A percentile compares a stretch with the other conserved stretches of the same genome.
These are phyloP conservation scores for Cetraspora pellucida DNA, from an alignment of 192 early-diverging fungal species.

Conservation along the genomic window DNA sequence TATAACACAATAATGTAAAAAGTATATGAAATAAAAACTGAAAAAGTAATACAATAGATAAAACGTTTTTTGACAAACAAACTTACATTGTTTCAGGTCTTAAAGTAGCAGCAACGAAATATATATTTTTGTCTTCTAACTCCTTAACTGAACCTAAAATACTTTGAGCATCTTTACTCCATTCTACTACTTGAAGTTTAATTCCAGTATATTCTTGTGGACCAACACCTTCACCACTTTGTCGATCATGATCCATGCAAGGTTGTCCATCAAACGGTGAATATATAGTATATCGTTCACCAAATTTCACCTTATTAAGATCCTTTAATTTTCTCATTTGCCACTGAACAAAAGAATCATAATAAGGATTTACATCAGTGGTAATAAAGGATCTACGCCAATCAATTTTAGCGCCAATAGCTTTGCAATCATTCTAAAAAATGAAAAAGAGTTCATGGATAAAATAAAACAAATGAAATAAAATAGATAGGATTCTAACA, in stretches of 20 bases:
- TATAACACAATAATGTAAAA: neutral
- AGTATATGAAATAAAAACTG: neutral
- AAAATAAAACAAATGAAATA: neutral
- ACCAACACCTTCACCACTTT: constrained; percentile 88
- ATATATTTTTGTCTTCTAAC: constrained; percentile 78
- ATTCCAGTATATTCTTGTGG: constrained; percentile 97
- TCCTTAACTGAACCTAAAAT: constrained; percentile 50
- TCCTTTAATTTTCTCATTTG: constrained; percentile 90
- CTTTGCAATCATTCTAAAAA: constrained; percentile 66
- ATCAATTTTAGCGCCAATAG: constrained; percentile 83
- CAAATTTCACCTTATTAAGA: constrained; percentile 88
- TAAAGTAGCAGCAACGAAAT: constrained; percentile 92
- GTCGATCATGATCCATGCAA: constrained; percentile 99
- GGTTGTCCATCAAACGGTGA: constrained; percentile 93
- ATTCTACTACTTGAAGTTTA: constrained; percentile 83
- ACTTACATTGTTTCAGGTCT: constrained; percentile 94
- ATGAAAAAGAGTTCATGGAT: constrained; percentile 1
- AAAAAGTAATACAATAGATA: neutral
- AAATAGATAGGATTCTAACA: neutral
- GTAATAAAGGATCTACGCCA: constrained; percentile 98
- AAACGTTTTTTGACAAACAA: neutral
- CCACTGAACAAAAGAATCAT: constrained; percentile 97
- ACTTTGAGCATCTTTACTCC: constrained; percentile 54
- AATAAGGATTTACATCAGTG: constrained; percentile 97
- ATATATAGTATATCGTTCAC: constrained; percentile 96